Evolutionary conservation across 305 asterid species (phyloP), one percentile per base, ranked within the genome.

Genomic region (Fraxinus floribunda): DNA sequence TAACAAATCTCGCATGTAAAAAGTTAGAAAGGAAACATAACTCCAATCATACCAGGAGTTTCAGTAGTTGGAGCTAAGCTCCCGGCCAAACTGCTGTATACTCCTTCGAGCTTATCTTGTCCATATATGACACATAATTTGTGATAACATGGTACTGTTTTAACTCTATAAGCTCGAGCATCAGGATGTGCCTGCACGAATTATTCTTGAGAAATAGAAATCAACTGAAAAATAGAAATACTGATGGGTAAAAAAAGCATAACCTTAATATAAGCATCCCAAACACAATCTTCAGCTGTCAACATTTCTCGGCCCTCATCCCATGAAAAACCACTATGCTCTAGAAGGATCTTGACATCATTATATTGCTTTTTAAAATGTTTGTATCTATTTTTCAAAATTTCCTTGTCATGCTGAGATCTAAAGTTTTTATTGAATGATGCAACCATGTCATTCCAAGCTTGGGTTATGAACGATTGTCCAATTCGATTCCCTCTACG

Each of bases 351-450:
- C 77, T 80, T 87, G 20, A 87, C 87, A 79, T 86, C 90, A 66
- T 86, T 86, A 84, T 86, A 87, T 81, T 85, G 92, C 86, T 86
- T 89, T 77, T 86, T 87, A 68, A 87, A 87, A 79, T 89, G 88
- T 81, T 89, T 89, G 87, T 82, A 89, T 73, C 92, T 84, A 71
- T 89, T 87, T 83, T 89, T 89, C 88, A 89, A 34, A 77, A 89
- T 84, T 75, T 85, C 90, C 62, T 57, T 87, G 38, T 84, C 92
- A 18, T 87, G 86, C 55, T 62, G 81, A 39, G 89, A 87, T 34
- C 75, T 82, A 38, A 87, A 89, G 64, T 86, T 87, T 24, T 83
- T 82, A 78, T 87, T 89, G 86, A 89, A 89, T 78, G 86, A 84
- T 18, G 79, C 79, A 29, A 86, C 87, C 88, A 89, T 89, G 68